Evolutionary conservation across 192 early-diverging fungal genomes (phyloP).

Genomic region (Mortierella claussenii): DNA sequence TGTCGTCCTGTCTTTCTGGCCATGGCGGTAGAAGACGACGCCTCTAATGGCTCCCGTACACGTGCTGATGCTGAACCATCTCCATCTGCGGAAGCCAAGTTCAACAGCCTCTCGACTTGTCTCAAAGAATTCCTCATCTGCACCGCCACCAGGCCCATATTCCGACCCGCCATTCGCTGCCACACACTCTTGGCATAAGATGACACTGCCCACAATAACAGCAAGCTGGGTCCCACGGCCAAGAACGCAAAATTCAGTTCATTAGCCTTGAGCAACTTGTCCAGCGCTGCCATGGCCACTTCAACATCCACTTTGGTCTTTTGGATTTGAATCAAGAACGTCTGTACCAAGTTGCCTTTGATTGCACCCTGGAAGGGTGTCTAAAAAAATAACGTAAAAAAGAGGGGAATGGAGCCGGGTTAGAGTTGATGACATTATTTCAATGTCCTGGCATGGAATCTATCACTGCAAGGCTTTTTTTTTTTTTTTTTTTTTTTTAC

Average conservation of each 20-base stretch:
- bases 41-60: neutral
- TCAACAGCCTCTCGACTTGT: constrained; percentile 68
- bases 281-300: constrained; percentile 89
- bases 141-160: constrained; percentile 50
- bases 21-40: neutral
- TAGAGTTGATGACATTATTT: too few species aligned
- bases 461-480: too few species aligned
- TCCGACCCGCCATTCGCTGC: constrained; percentile 53
- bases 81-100: constrained; percentile 31
- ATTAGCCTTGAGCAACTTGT: constrained; percentile 92
- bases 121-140: constrained; percentile 64
- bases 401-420: neutral
- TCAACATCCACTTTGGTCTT: constrained; percentile 96
- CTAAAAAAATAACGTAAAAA: constrained; percentile 30
- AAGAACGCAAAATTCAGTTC: constrained; percentile 96
- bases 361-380: constrained; percentile 60
- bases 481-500: constrained; percentile 28
- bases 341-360: constrained; percentile 70
- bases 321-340: constrained; percentile 86
- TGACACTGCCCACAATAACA: constrained; percentile 64
- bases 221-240: constrained; percentile 78
- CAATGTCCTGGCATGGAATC: too few species aligned
- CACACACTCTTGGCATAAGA: constrained; percentile 49
- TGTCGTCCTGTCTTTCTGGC: neutral
- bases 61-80: constrained; percentile 11